phyloP scores from a whole-genome alignment of 1,139 yeast genomes.

The Yamadazyma blattariae region DNA sequence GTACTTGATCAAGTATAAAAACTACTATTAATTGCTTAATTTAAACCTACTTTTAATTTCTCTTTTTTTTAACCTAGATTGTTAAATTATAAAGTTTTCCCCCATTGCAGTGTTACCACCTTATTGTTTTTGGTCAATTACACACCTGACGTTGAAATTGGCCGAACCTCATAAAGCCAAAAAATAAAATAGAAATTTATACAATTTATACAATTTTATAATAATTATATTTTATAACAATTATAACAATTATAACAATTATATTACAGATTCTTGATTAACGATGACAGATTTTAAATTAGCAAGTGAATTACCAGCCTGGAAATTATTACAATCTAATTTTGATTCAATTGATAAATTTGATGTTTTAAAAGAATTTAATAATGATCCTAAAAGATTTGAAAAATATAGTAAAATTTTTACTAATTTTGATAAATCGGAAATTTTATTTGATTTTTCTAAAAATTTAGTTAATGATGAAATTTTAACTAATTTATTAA shows the following conservation, averaged over 20 bases:
- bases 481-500: conserved; percentile 60
- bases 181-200: too few relatives aligned
- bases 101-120: conserved; percentile 1
- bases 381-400: conserved; percentile 70
- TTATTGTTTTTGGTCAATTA: neutral
- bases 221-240: conserved; percentile 1
- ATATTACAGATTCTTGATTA: too few relatives aligned
- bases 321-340: conserved; percentile 72
- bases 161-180: neutral
- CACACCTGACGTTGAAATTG: conserved; percentile 1
- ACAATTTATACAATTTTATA: neutral
- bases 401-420: conserved; percentile 74
- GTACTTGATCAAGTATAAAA: too few relatives aligned
- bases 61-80: too few relatives aligned
- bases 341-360: conserved; percentile 69
- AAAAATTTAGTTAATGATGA: conserved; percentile 90
- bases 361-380: conserved; percentile 75
- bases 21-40: too few relatives aligned
- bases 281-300: conserved; percentile 52
- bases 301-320: conserved; percentile 77
- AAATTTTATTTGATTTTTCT: conserved; percentile 90
- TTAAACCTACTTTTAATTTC: too few relatives aligned
- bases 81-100: too few relatives aligned
- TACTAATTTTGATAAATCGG: conserved; percentile 78
- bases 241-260: neutral